Evolutionary conservation across 83 land plant genomes (phyloP).

Genomic region (Thuja plicata): DNA sequence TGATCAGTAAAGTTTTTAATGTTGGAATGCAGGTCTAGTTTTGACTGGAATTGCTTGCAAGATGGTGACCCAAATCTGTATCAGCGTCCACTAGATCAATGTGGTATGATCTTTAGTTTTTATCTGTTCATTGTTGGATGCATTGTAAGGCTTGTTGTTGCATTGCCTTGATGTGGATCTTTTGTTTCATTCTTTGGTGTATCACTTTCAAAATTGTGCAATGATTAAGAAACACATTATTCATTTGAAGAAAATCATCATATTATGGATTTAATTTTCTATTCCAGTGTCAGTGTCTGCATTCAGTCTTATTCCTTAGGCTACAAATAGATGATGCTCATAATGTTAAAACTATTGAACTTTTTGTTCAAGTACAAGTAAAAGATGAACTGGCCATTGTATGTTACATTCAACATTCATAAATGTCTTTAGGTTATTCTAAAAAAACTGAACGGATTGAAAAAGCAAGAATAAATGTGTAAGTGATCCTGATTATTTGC

Average conservation of each 20-base stretch:
- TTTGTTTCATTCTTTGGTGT: background rate
- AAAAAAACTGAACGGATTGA: background rate
- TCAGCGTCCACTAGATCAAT: conserved; percentile 39
- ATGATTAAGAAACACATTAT: background rate
- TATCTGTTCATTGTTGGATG: background rate
- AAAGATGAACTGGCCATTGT: background rate
- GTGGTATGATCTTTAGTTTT: conserved; percentile 29
- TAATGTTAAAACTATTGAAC: background rate
- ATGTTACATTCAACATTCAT: background rate
- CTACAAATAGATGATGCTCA: background rate
- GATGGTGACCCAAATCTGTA: conserved; percentile 27
- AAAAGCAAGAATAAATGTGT: background rate
- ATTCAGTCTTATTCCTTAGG: background rate
- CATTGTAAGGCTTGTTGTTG: background rate
- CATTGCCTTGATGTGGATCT: background rate
- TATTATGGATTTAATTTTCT: background rate
- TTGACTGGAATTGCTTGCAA: conserved; percentile 65
- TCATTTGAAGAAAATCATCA: background rate
- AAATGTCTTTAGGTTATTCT: background rate
- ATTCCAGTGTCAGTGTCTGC: background rate
- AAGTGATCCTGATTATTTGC: background rate
- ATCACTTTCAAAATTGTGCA: background rate
- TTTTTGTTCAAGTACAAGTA: background rate
- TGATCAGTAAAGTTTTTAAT: background rate
- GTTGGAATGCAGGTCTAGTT: conserved; percentile 54